These are phyloP conservation scores for Agastache rugosa DNA, from an alignment of 257 asterid species.

Conservation along the genomic window DNA sequence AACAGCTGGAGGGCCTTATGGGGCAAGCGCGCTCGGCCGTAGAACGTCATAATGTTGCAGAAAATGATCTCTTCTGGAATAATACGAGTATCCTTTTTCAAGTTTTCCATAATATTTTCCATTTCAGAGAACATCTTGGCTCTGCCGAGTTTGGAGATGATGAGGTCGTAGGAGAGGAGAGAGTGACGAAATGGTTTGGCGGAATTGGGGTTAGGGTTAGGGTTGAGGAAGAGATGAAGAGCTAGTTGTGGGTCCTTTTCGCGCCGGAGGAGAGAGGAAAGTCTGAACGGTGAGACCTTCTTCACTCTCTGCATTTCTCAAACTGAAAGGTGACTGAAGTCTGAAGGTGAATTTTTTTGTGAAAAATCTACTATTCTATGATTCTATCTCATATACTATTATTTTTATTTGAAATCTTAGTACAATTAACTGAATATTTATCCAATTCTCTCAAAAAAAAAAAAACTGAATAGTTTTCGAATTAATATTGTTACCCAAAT, in stretches of 20 bases:
- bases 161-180: slow-evolving; percentile 73
- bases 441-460: too few species aligned
- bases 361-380: not conserved
- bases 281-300: slow-evolving; percentile 67
- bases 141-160: slow-evolving; percentile 77
- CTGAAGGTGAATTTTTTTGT: not conserved
- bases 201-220: slow-evolving; percentile 45
- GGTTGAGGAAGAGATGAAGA: slow-evolving; percentile 74
- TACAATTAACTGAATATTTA: too few species aligned
- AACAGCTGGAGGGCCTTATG: slow-evolving; percentile 58
- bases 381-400: too few species aligned
- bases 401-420: too few species aligned
- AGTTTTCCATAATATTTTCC: slow-evolving; percentile 57
- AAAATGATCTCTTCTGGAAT: slow-evolving; percentile 63
- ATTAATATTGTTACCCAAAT: too few species aligned
- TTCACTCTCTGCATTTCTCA: slow-evolving; percentile 55
- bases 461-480: too few species aligned
- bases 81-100: slow-evolving; percentile 56
- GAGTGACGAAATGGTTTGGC: slow-evolving; percentile 68
- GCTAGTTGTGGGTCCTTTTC: slow-evolving; percentile 71
- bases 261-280: slow-evolving; percentile 74
- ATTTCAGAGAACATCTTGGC: slow-evolving; percentile 73
- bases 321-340: not conserved
- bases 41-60: slow-evolving; percentile 67
- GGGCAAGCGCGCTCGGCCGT: slow-evolving; percentile 67